A percentile compares a stretch with the other conserved stretches of the same genome.
phyloP scores from a whole-genome alignment of 768 basidiomycete species.

The Megacollybia marginata region DNA sequence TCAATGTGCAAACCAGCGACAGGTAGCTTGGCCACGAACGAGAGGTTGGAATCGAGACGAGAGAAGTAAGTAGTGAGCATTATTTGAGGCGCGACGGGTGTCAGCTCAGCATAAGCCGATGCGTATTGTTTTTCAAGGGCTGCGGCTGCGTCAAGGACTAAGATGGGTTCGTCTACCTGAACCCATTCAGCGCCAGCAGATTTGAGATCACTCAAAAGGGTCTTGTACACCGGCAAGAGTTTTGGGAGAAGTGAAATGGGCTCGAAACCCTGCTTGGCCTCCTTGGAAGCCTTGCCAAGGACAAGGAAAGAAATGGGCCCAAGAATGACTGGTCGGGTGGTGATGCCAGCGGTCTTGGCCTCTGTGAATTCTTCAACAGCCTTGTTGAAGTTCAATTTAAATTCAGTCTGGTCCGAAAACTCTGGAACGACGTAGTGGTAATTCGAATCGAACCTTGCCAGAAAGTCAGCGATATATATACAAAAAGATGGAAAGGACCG shows the following conservation, averaged over 20 bases:
- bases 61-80: slow-evolving; percentile 95
- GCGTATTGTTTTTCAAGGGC: slow-evolving; percentile 74
- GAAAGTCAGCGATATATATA: background rate
- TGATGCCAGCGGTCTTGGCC: slow-evolving; percentile 83
- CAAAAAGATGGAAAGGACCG: slow-evolving; percentile 19
- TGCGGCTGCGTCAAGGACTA: slow-evolving; percentile 83
- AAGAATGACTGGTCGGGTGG: slow-evolving; percentile 91
- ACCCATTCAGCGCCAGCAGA: slow-evolving; percentile 90
- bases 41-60: slow-evolving; percentile 88
- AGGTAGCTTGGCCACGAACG: slow-evolving; percentile 86
- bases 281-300: slow-evolving; percentile 87
- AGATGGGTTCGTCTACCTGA: slow-evolving; percentile 94
- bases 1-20: slow-evolving; percentile 94
- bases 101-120: slow-evolving; percentile 74
- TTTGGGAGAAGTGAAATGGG: slow-evolving; percentile 86
- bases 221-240: slow-evolving; percentile 86
- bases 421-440: slow-evolving; percentile 99
- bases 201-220: slow-evolving; percentile 86
- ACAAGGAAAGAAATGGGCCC: slow-evolving; percentile 94
- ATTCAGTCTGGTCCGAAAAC: slow-evolving; percentile 82
- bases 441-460: slow-evolving; percentile 89
- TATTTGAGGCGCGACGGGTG: slow-evolving; percentile 82
- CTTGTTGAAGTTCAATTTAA: slow-evolving; percentile 96
- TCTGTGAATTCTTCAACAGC: slow-evolving; percentile 90
- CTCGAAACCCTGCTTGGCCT: slow-evolving; percentile 76